Evolutionary conservation across 208 protist genomes (phyloP).

Genomic region (Polymyxa betae): DNA sequence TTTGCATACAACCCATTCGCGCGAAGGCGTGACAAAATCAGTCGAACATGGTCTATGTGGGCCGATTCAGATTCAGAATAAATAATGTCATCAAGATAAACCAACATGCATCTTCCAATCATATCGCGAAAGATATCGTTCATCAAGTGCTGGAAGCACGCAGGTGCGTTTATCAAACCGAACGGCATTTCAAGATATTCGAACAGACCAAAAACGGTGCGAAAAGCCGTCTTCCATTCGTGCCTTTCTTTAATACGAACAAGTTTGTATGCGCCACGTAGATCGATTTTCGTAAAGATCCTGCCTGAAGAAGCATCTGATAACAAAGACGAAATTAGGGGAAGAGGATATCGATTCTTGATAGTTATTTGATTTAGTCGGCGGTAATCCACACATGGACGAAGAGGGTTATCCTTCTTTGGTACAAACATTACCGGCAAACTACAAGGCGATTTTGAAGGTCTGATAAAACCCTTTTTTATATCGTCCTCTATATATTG

Average conservation of each 20-base stretch:
- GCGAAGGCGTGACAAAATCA: background rate
- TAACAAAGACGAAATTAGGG: background rate
- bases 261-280: conserved; percentile 27
- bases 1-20: background rate
- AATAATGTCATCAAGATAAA: conserved; percentile 54
- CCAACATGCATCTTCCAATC: background rate
- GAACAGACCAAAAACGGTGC: conserved; percentile 37
- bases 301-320: background rate
- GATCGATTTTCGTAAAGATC: conserved; percentile 39
- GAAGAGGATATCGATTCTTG: conserved; percentile 50
- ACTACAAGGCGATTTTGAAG: background rate
- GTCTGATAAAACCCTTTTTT: conserved; percentile 10
- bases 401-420: conserved; percentile 46
- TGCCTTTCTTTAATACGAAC: conserved; percentile 20
- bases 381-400: conserved; percentile 45
- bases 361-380: conserved; percentile 8
- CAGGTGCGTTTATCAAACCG: conserved; percentile 27
- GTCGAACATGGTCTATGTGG: conserved; percentile 30
- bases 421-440: background rate
- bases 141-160: conserved; percentile 24
- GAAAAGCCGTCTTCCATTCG: conserved; percentile 50
- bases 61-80: background rate
- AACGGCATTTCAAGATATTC: conserved; percentile 54
- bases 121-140: conserved; percentile 51
- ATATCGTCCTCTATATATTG: background rate